Evolutionary conservation across 305 asterid species (phyloP).

Genomic region (Solanum aculeatissimum): DNA sequence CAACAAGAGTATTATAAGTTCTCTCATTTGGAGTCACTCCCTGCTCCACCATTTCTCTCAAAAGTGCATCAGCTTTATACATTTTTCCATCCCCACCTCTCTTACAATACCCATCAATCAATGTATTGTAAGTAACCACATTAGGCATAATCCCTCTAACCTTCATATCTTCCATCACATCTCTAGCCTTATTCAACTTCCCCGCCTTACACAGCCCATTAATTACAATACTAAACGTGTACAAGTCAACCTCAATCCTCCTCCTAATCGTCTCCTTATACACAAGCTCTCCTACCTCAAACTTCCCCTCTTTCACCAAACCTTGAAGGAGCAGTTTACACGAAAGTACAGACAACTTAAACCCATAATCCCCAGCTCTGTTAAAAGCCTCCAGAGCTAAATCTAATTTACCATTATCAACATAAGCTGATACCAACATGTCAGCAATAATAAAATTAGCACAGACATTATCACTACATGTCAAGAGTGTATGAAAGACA

Average conservation of each 20-base stretch:
- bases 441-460: constrained; percentile 53
- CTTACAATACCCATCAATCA: constrained; percentile 69
- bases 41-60: constrained; percentile 66
- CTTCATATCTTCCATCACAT: constrained; percentile 73
- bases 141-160: constrained; percentile 43
- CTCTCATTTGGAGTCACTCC: constrained; percentile 39
- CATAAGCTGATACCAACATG: constrained; percentile 49
- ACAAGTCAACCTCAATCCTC: constrained; percentile 35
- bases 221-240: constrained; percentile 50
- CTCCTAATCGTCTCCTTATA: constrained; percentile 71
- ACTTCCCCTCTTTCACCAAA: constrained; percentile 37
- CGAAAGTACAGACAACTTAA: constrained; percentile 43
- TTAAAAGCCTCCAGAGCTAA: constrained; percentile 62
- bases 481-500: constrained; percentile 47
- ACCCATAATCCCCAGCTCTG: constrained; percentile 69
- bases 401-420: constrained; percentile 26
- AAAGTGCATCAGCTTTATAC: constrained; percentile 50
- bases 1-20: constrained; percentile 59
- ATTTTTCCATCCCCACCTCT: constrained; percentile 60
- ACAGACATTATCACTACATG: constrained; percentile 33
- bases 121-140: constrained; percentile 59
- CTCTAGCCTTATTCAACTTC: constrained; percentile 61
- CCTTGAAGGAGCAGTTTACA: constrained; percentile 49
- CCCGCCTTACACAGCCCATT: constrained; percentile 77
- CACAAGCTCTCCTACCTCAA: constrained; percentile 39